These are phyloP conservation scores for Suillus clintonianus DNA, from an alignment of 768 basidiomycete species.

Conservation along the genomic window DNA sequence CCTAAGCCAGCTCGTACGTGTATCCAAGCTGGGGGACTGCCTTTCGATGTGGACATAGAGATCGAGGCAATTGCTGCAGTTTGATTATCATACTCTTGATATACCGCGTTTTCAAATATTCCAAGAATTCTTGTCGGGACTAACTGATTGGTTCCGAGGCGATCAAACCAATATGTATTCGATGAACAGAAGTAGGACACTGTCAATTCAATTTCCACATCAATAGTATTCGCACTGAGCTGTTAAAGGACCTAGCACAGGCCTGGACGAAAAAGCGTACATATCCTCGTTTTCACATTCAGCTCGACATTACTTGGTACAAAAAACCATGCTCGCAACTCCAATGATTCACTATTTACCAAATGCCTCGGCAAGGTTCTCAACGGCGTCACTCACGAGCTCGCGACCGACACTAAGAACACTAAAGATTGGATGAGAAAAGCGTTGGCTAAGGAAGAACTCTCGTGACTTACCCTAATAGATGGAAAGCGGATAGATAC, in stretches of 20 bases:
- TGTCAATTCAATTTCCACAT: background rate
- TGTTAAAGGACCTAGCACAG: background rate
- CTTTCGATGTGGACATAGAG: slow-evolving; percentile 71
- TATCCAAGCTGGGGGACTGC: slow-evolving; percentile 72
- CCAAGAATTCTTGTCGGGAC: background rate
- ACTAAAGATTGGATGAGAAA: slow-evolving; percentile 27
- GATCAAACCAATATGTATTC: background rate
- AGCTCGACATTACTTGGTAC: background rate
- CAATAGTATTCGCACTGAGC: too few relatives aligned
- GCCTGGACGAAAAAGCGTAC: background rate
- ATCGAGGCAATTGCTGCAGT: slow-evolving; percentile 66
- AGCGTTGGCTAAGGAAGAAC: background rate
- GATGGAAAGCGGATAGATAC: background rate
- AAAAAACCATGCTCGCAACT: background rate
- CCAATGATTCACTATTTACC: slow-evolving; percentile 12
- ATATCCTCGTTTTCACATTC: background rate
- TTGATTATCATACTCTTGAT: slow-evolving; percentile 4
- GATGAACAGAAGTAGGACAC: background rate
- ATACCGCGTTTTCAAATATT: too few relatives aligned
- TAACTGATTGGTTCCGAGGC: background rate
- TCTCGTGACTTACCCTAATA: slow-evolving; percentile 23
- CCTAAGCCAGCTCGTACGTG: slow-evolving; percentile 76
- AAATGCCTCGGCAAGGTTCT: slow-evolving; percentile 36
- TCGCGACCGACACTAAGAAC: slow-evolving; percentile 39
- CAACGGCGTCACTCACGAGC: slow-evolving; percentile 39